Percentiles rank a stretch among this genome's conserved stretches.
Evolutionary conservation across 1,139 yeast species (phyloP).

Genomic region (Geotrichum klebahnii): DNA sequence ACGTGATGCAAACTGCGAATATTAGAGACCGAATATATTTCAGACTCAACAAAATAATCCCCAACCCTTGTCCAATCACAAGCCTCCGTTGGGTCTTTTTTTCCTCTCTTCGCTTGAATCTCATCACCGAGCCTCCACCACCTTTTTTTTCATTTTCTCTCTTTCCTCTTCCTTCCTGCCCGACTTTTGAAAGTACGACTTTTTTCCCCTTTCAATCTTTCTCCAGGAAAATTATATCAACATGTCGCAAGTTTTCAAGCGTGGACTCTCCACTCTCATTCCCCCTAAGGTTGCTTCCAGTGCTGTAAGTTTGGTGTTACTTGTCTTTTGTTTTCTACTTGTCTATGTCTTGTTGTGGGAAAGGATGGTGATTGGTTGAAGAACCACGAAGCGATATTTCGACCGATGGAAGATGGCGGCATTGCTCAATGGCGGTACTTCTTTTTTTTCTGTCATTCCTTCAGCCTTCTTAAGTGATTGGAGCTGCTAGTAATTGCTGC

Average conservation of each 20-base stretch:
- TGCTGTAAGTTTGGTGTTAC: slow-evolving; percentile 53
- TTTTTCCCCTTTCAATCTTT: neutral
- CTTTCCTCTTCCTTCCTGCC: neutral
- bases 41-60: neutral
- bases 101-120: no score
- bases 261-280: slow-evolving; percentile 90
- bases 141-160: neutral
- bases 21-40: no score
- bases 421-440: no score
- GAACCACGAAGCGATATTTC: neutral
- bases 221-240: neutral
- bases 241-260: slow-evolving; percentile 85
- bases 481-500: no score
- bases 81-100: neutral
- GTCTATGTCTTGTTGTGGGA: neutral
- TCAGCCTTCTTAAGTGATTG: no score
- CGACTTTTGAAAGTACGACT: neutral
- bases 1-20: no score
- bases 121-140: neutral
- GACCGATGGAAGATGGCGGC: neutral
- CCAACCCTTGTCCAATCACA: neutral
- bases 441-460: neutral
- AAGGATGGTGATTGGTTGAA: neutral
- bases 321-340: neutral
- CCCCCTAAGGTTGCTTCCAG: slow-evolving; percentile 99